phyloP scores from a whole-genome alignment of 1,139 yeast species.

The Zygosaccharomyces pseudobailii region DNA sequence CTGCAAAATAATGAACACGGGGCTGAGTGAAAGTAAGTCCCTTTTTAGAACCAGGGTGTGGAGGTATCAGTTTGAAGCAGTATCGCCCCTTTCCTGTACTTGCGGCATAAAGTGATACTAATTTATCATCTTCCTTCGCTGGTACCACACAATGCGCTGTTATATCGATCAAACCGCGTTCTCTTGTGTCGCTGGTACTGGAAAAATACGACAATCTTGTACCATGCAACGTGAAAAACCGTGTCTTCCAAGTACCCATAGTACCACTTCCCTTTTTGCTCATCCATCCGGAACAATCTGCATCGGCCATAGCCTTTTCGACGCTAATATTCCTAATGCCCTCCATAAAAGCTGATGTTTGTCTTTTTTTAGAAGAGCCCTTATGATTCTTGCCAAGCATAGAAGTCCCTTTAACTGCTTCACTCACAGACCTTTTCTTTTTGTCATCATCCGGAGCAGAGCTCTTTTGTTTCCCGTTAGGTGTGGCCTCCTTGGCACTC shows the following conservation, averaged over 20 bases:
- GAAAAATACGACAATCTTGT: conserved; percentile 87
- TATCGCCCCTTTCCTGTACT: conserved; percentile 89
- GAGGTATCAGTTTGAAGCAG: conserved; percentile 91
- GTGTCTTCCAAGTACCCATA: conserved; percentile 84
- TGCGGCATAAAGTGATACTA: conserved; percentile 84
- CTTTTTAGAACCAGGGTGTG: conserved; percentile 94
- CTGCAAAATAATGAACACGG: conserved; percentile 92
- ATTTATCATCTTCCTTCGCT: conserved; percentile 64
- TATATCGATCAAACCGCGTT: conserved; percentile 89
- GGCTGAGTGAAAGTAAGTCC: conserved; percentile 97
- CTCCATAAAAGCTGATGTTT: conserved; percentile 90
- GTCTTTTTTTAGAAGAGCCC: conserved; percentile 42
- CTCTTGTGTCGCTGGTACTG: conserved; percentile 72
- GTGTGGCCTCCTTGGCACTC: conserved; percentile 24
- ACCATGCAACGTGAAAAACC: conserved; percentile 87
- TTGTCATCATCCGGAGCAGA: conserved; percentile 19
- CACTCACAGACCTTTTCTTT: conserved; percentile 31
- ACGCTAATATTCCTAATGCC: conserved; percentile 79
- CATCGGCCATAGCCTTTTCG: conserved; percentile 68
- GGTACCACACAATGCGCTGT: conserved; percentile 91
- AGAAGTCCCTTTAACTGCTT: conserved; percentile 29
- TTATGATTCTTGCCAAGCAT: conserved; percentile 16
- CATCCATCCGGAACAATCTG: conserved; percentile 92
- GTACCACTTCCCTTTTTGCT: conserved; percentile 82
- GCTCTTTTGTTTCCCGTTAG: conserved; percentile 13